A percentile compares a stretch with the other conserved stretches of the same genome.
phyloP scores from a whole-genome alignment of 139 green algal genomes.

The Chlorella ohadii region DNA sequence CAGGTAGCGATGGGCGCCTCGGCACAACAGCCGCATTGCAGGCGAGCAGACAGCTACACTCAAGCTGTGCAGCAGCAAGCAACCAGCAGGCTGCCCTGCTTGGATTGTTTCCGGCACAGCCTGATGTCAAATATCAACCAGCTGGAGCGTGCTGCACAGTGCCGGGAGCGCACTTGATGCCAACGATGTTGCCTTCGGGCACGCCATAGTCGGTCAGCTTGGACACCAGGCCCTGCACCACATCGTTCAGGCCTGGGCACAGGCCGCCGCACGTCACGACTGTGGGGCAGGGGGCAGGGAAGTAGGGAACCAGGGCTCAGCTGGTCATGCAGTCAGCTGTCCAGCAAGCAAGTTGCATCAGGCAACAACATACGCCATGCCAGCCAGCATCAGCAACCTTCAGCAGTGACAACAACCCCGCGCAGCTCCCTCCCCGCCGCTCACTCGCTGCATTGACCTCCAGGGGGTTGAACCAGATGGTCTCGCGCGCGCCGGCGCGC shows the following conservation, averaged over 20 bases:
- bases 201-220: conserved; percentile 94
- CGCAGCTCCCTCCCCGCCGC: no score
- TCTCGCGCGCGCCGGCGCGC: conserved; percentile 80
- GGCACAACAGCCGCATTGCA: neutral
- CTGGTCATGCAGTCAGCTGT: no score
- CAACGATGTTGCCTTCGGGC: conserved; percentile 88
- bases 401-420: no score
- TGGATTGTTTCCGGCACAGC: no score
- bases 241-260: conserved; percentile 98
- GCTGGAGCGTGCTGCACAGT: neutral
- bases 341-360: no score
- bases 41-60: neutral
- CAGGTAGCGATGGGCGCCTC: neutral
- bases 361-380: no score
- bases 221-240: conserved; percentile 90
- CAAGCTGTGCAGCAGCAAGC: neutral
- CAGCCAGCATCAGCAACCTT: no score
- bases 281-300: neutral
- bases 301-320: neutral
- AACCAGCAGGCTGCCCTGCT: neutral
- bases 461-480: conserved; percentile 88
- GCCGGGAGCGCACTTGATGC: conserved; percentile 73
- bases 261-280: conserved; percentile 97
- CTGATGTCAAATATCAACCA: no score
- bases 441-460: conserved; percentile 57